Percentiles rank a stretch among this genome's conserved stretches.
Conservation (phyloP, 495 filamentous ascomycete genomes). For the Neurospora tetrasperma region DNA sequence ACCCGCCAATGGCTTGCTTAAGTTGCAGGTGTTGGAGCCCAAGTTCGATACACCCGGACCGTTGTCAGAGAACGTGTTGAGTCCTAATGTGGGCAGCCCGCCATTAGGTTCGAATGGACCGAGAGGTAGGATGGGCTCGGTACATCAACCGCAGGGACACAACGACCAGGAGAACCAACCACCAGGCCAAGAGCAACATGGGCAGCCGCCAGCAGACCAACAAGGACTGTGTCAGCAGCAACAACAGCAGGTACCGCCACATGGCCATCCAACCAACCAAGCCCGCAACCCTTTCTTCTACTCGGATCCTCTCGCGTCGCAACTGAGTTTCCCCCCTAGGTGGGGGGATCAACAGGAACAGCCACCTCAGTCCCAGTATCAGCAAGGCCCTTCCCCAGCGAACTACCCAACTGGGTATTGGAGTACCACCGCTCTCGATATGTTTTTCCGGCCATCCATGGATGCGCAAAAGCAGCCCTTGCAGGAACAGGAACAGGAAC, state of each 20-base stretch:
- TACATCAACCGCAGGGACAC: background rate
- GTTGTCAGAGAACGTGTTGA: slow-evolving; percentile 3
- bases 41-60: slow-evolving; percentile 16
- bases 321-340: slow-evolving; percentile 8
- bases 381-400: background rate
- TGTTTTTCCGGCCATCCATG: background rate
- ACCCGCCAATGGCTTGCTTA: background rate
- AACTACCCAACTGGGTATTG: background rate
- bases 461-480: background rate
- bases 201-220: background rate
- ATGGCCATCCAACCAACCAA: background rate
- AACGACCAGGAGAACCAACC: background rate
- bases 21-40: slow-evolving; percentile 14
- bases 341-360: background rate
- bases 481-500: background rate
- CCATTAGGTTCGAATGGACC: background rate
- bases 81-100: slow-evolving; percentile 16
- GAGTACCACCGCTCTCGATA: background rate
- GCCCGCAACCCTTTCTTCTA: slow-evolving; percentile 11
- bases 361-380: background rate
- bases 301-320: slow-evolving; percentile 6
- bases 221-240: background rate
- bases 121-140: background rate
- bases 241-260: background rate
- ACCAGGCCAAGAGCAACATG: background rate